phyloP scores from a whole-genome alignment of 75 land plant species.

The Azolla pinnata region DNA sequence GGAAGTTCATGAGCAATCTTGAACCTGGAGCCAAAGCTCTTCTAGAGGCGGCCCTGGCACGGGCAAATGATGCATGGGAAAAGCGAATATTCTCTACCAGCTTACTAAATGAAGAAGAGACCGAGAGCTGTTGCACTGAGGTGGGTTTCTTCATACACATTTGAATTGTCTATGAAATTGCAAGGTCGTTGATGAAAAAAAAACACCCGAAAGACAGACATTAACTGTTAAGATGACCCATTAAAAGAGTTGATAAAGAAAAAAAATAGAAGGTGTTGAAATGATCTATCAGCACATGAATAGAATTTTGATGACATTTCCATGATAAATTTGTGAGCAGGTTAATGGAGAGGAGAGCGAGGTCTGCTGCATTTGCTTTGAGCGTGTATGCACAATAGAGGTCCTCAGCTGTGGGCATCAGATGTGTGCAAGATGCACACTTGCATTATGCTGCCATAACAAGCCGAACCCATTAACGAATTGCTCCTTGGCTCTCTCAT shows the following conservation, averaged over 20 bases:
- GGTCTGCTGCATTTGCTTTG: conserved; percentile 89
- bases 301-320: too few relatives aligned
- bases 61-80: conserved; percentile 70
- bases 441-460: conserved; percentile 74
- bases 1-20: conserved; percentile 81
- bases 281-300: too few relatives aligned
- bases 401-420: conserved; percentile 79
- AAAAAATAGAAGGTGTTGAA: too few relatives aligned
- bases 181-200: too few relatives aligned
- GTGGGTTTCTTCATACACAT: too few relatives aligned
- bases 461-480: conserved; percentile 61
- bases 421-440: conserved; percentile 86
- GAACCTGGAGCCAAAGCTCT: conserved; percentile 62
- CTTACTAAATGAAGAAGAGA: conserved; percentile 15
- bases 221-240: too few relatives aligned
- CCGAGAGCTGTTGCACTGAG: conserved; percentile 72
- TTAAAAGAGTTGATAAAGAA: too few relatives aligned
- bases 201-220: too few relatives aligned
- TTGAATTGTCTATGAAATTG: too few relatives aligned
- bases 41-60: conserved; percentile 64
- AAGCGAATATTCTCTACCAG: conserved; percentile 35
- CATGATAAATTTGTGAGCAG: too few relatives aligned
- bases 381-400: conserved; percentile 68
- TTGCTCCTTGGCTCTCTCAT: conserved; percentile 36
- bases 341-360: conserved; percentile 30